Percentiles rank a stretch among this genome's conserved stretches.
Conservation (phyloP, 2,329 filamentous ascomycete species). For the Aspergillus sp. region DNA sequence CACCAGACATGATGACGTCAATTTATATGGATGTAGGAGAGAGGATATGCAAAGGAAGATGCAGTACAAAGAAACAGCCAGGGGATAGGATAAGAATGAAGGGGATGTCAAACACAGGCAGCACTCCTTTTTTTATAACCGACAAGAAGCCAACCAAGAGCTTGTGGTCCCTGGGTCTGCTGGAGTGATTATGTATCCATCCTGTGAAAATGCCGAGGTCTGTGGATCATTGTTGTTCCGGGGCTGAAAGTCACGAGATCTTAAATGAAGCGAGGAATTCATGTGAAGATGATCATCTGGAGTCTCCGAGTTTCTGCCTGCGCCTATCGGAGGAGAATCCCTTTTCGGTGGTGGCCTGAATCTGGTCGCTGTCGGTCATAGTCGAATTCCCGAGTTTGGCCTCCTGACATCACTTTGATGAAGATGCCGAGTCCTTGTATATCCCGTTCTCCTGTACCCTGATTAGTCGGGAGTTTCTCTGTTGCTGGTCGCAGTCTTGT, state of each 20-base stretch:
- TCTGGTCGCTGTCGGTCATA: slow-evolving; percentile 7
- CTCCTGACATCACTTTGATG: slow-evolving; percentile 1
- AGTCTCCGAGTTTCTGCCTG: neutral
- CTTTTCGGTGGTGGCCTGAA: neutral
- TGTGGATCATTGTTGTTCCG: slow-evolving; percentile 27
- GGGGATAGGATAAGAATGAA: neutral
- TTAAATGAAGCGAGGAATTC: slow-evolving; percentile 12
- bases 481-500: neutral
- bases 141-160: slow-evolving; percentile 8
- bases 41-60: slow-evolving; percentile 3
- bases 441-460: no score
- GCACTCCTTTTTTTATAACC: slow-evolving; percentile 15
- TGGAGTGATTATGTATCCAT: slow-evolving; percentile 20
- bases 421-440: neutral
- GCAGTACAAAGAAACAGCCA: neutral
- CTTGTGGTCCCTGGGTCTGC: slow-evolving; percentile 3
- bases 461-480: no score
- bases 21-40: neutral
- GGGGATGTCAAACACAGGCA: slow-evolving; percentile 2
- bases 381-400: neutral
- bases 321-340: neutral
- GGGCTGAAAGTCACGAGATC: slow-evolving; percentile 25
- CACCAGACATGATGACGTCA: slow-evolving; percentile 43
- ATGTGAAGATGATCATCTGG: slow-evolving; percentile 21
- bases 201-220: slow-evolving; percentile 34